Percentiles rank a stretch among this genome's conserved stretches.
Conservation (phyloP, 495 filamentous ascomycete species). For the Xylaria longipes region DNA sequence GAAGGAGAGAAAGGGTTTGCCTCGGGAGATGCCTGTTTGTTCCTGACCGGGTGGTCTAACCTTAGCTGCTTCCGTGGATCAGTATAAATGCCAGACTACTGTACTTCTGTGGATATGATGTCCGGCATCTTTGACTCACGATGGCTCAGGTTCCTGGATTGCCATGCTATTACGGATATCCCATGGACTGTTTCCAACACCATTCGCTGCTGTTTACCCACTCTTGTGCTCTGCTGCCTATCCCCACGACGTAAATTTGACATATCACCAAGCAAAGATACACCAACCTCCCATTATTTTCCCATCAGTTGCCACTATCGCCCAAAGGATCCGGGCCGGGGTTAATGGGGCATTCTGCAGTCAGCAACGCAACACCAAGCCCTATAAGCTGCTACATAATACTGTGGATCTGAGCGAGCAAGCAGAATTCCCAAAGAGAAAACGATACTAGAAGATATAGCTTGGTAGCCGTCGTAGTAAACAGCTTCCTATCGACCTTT, state of each 20-base stretch:
- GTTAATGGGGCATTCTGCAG: slow-evolving; percentile 5
- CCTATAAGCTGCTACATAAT: background rate
- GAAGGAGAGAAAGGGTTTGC: background rate
- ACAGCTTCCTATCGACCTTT: background rate
- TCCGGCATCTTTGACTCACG: slow-evolving; percentile 16
- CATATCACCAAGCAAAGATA: background rate
- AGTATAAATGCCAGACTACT: slow-evolving; percentile 1
- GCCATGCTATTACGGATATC: slow-evolving; percentile 8
- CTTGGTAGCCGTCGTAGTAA: background rate
- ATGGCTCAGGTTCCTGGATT: background rate
- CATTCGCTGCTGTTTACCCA: background rate
- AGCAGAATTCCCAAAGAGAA: background rate
- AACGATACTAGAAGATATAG: background rate
- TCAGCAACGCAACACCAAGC: background rate
- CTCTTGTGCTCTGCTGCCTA: slow-evolving; percentile 8
- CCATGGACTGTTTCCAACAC: background rate
- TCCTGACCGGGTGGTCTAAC: background rate
- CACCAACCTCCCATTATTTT: background rate
- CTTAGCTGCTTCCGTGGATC: background rate
- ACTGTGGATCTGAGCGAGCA: slow-evolving; percentile 12
- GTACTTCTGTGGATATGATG: slow-evolving; percentile 11
- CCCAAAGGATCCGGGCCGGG: slow-evolving; percentile 2
- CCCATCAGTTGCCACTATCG: background rate
- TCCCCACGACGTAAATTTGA: background rate
- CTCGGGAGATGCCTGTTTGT: background rate